phyloP scores from a whole-genome alignment of 768 basidiomycete species.

The Macrocybe gigantea region DNA sequence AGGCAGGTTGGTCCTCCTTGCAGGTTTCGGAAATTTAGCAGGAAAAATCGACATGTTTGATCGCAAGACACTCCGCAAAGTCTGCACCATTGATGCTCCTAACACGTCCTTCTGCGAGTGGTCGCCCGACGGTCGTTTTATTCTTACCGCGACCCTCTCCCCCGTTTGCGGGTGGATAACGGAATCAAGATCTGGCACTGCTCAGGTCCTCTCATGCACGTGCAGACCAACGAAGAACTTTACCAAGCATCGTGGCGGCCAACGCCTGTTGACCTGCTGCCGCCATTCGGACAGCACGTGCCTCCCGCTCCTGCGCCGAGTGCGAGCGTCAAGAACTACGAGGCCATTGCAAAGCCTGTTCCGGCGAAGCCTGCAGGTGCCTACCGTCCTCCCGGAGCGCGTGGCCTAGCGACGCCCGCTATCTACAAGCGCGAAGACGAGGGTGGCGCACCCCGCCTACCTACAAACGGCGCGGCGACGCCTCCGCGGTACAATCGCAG shows the following conservation, averaged over 20 bases:
- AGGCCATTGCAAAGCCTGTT: constrained; percentile 46
- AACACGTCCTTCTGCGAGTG: constrained; percentile 95
- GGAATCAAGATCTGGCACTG: constrained; percentile 97
- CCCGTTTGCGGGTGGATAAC: constrained; percentile 93
- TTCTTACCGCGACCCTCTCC: constrained; percentile 96
- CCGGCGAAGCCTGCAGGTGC: constrained; percentile 73
- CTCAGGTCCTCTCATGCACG: constrained; percentile 79
- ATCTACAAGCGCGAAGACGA: constrained; percentile 93
- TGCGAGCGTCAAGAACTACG: constrained; percentile 45
- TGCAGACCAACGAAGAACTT: constrained; percentile 79
- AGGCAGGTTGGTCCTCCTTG: constrained; percentile 79
- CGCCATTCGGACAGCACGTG: constrained; percentile 61
- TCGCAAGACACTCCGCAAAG: constrained; percentile 75
- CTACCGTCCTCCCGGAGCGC: constrained; percentile 90
- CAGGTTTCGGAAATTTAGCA: constrained; percentile 95
- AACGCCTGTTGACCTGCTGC: constrained; percentile 54
- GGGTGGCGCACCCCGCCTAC: constrained; percentile 56
- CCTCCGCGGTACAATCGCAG: constrained; percentile 61
- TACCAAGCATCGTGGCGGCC: constrained; percentile 89
- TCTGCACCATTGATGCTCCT: constrained; percentile 79
- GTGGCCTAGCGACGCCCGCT: constrained; percentile 81
- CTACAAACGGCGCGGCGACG: constrained; percentile 44
- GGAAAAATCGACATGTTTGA: constrained; percentile 93
- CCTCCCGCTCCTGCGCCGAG: constrained; percentile 66
- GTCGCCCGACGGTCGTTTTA: constrained; percentile 89